Evolutionary conservation across 129 eudicot species (phyloP).

Genomic region (Centrapalus pauciflorus): DNA sequence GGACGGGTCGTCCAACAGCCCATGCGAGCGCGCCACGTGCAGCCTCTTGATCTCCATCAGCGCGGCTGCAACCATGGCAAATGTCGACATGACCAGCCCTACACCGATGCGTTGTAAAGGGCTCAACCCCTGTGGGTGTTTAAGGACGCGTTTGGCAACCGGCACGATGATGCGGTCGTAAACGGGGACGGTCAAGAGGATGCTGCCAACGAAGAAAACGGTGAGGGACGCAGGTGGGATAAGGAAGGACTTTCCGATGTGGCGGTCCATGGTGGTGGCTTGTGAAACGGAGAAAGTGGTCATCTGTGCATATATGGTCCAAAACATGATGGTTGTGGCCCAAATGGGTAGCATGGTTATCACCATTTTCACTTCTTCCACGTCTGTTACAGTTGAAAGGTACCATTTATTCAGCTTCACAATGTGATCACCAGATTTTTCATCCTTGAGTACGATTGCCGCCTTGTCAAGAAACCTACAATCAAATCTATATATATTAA

Average conservation of each 20-base stretch:
- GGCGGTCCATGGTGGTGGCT: constrained; percentile 75
- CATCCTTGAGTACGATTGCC: constrained; percentile 46
- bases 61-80: constrained; percentile 66
- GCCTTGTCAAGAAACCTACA: constrained; percentile 78
- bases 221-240: constrained; percentile 72
- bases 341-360: constrained; percentile 64
- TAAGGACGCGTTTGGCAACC: constrained; percentile 19
- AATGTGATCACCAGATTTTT: neutral
- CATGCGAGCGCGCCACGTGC: constrained; percentile 28
- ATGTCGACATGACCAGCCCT: constrained; percentile 44
- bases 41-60: constrained; percentile 47
- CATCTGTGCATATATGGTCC: constrained; percentile 80
- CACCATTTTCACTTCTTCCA: constrained; percentile 72
- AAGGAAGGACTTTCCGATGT: constrained; percentile 52
- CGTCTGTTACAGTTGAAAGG: constrained; percentile 58
- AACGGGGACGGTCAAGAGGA: constrained; percentile 55
- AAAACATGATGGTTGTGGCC: constrained; percentile 66
- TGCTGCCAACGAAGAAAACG: constrained; percentile 59
- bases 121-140: constrained; percentile 63
- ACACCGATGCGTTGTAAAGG: constrained; percentile 56
- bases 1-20: constrained; percentile 22
- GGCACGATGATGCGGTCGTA: constrained; percentile 58
- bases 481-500: too few relatives aligned
- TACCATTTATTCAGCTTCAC: constrained; percentile 40
- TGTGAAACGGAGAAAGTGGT: constrained; percentile 70